Base-by-base conservation (phyloP, 1,284 basidiomycete genomes). In the Ceratorhiza oryzae-sativae region DNA sequence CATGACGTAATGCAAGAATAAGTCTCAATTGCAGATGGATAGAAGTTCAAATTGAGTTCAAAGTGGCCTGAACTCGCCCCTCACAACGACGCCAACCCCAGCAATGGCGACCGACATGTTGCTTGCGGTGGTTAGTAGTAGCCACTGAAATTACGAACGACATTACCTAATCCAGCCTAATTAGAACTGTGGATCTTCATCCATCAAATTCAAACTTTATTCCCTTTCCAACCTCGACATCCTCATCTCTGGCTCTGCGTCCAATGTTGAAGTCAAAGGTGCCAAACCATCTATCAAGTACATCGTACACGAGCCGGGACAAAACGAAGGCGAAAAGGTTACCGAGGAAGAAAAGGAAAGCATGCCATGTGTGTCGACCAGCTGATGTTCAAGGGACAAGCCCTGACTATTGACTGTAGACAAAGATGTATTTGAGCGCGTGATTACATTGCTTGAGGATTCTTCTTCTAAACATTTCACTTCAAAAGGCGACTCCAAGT, bases 151-250 rank as follows among this genome's bases (percentile, higher is more conserved):
- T 34, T 12, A 18, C 34, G 5, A n/a, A 23, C 23, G 3, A 12
- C 32, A 32, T 67, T 55, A 67, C 36, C 63, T 67, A 67, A 67
- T 55, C 34, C 23, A 41, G 45, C 49, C 39, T 20, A 13, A 32
- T 55, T 45, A 75, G 74, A 75, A 75, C 53, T 75, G 74, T 41
- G 91, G 91, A 45, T 91, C 89, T 0, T 91, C 89, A 2, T 91
- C 89, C 8, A 87, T 93, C 81, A 93, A 92, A 81, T 87, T 91
- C 71, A 88, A 89, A 23, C 84, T 92, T 53, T 92, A 85, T 77
- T 75, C 78, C 18, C 62, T 72, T 20, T 32, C 71, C 6, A 62
- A 74, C 13, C 73, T 77, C 41, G 25, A 60, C 3, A 72, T 76
- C 49, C 65, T 79, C 68, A 75, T 77, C 71, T 77, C 80, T 27